Conservation (phyloP, 2,329 filamentous ascomycete species). For the Nannizziopsis arthrosporioides region DNA sequence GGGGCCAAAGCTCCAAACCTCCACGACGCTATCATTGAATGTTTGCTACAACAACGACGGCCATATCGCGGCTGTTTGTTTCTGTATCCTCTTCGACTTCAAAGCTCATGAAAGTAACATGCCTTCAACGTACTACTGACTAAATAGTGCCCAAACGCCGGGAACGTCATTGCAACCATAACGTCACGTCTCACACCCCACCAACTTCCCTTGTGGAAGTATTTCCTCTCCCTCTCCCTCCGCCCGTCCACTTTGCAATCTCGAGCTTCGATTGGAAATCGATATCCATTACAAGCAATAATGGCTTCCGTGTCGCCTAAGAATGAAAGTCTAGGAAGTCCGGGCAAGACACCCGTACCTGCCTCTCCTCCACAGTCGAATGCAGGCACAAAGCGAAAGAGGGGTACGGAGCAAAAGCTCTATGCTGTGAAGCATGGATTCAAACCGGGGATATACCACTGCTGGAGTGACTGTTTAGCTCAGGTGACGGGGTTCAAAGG, state of each 20-base stretch:
- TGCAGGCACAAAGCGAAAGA: conserved; percentile 46
- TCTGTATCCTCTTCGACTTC: too few relatives aligned
- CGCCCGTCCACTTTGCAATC: neutral
- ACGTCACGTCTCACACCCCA: conserved; percentile 7
- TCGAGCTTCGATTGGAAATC: neutral
- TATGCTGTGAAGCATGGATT: conserved; percentile 53
- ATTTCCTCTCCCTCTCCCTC: neutral
- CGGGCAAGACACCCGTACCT: neutral
- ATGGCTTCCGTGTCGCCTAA: conserved; percentile 2
- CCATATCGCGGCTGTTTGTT: too few relatives aligned
- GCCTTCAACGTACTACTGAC: neutral
- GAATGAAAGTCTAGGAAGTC: neutral
- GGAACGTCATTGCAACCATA: conserved; percentile 1
- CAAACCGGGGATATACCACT: conserved; percentile 51
- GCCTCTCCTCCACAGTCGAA: conserved; percentile 1
- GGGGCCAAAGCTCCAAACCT: too few relatives aligned
- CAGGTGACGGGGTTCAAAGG: conserved; percentile 54
- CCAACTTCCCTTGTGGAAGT: conserved; percentile 7
- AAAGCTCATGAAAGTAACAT: too few relatives aligned
- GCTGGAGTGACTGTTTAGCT: conserved; percentile 50
- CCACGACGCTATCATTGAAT: too few relatives aligned
- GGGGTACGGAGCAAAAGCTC: conserved; percentile 43
- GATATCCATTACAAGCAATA: neutral
- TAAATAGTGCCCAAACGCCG: neutral
- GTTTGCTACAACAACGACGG: neutral